Base-by-base conservation (phyloP, 176 grass and related monocot species). In the Hordeum marinum region DNA sequence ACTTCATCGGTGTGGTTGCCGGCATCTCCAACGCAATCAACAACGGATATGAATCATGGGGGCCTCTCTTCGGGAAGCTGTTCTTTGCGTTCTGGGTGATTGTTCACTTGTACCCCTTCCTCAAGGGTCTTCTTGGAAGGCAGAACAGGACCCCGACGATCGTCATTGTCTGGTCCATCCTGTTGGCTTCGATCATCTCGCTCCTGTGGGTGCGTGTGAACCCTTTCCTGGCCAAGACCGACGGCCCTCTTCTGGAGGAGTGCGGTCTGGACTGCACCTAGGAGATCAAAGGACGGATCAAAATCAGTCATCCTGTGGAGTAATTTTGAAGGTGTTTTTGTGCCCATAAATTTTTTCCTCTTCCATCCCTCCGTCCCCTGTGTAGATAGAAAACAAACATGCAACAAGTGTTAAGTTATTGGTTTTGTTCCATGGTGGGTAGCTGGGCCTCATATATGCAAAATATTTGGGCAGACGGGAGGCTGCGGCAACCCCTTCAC, bases 11-110 rank as follows among this genome's bases (percentile, higher is more conserved):
- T 9, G 91, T 93, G 62, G 91, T 96, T 26, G 94, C 94, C 4
- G 94, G 94, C 32, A 89, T 96, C 20, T 96, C 91, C 2, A 93
- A 93, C 4, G 94, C 94, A 0, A 88, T 96, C 57, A 96, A 96
- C 91, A 93, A 89, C 72, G 94, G 94, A 6, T 93, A 96, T 63
- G 91, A 96, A 68, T 96, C 94, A 0, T 96, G 94, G 94, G 94
- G 94, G 37, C 94, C 94, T 0, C 84, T 96, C 9, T 96, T 96
- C 1, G 91, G 94, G 39, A 96, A 96, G 68, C 89, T 96, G 11
- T 96, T 96, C 89, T 96, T 96, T 8, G n/a, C 94, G 4, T 90
- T 96, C 66, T 96, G 94, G 94, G 94, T 96, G 72, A 96, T 96
- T 75, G 82, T 96, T n/a, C 94, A 96, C 69, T 82, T 96, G 6